A percentile compares a stretch with the other conserved stretches of the same genome.
Evolutionary conservation across 768 basidiomycete species (phyloP).

Genomic region (Suillus sp.): DNA sequence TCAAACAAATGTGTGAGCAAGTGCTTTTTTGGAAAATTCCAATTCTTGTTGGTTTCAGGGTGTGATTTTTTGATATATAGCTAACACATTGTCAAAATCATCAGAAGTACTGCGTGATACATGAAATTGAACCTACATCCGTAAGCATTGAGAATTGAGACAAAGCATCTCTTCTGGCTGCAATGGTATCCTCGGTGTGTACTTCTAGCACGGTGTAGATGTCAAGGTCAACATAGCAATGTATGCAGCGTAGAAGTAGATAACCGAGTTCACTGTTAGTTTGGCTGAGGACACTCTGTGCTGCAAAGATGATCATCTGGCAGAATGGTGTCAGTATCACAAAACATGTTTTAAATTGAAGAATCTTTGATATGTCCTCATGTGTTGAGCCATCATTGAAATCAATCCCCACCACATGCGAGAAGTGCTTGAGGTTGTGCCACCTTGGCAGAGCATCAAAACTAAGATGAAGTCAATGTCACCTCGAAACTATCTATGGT

Average conservation of each 20-base stretch:
- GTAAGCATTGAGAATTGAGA: background rate
- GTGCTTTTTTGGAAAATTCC: background rate
- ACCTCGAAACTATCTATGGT: background rate
- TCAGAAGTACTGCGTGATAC: background rate
- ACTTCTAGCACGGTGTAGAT: background rate
- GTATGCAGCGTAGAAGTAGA: background rate
- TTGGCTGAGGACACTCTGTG: background rate
- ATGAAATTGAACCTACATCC: background rate
- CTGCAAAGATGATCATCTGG: background rate
- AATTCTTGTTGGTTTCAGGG: background rate
- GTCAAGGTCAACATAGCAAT: background rate
- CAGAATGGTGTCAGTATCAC: background rate
- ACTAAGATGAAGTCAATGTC: background rate
- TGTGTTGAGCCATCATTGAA: background rate
- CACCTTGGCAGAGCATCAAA: background rate
- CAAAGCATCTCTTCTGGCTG: background rate
- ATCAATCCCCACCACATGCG: background rate
- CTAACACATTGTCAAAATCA: background rate
- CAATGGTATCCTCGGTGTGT: background rate
- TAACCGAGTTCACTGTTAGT: background rate
- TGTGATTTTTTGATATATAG: background rate
- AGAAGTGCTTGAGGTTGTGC: background rate
- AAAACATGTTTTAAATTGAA: background rate
- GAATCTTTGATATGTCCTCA: background rate
- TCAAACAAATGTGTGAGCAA: background rate